These are phyloP conservation scores for Erysimum cheiranthoides DNA, from an alignment of 345 rosid genomes.

Conservation along the genomic window DNA sequence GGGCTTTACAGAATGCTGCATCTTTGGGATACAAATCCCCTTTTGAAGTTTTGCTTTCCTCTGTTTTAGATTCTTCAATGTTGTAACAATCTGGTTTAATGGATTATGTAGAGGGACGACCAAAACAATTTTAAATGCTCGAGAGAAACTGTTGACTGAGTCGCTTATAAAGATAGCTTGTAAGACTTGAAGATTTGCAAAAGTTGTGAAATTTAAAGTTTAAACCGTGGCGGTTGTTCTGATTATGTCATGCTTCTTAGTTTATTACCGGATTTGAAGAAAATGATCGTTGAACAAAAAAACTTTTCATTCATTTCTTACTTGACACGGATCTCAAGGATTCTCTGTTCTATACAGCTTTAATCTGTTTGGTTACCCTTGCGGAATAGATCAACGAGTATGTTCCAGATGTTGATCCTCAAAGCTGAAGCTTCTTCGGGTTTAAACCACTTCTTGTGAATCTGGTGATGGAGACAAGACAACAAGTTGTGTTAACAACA, in stretches of 20 bases:
- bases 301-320: not conserved
- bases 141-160: not conserved
- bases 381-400: slow-evolving; percentile 59
- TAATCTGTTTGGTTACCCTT: slow-evolving; percentile 36
- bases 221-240: not conserved
- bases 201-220: slow-evolving; percentile 11
- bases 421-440: slow-evolving; percentile 81
- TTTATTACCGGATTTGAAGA: not conserved
- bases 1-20: slow-evolving; percentile 35
- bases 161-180: slow-evolving; percentile 4
- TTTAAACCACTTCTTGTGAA: slow-evolving; percentile 86
- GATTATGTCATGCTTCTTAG: not conserved
- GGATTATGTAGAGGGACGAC: slow-evolving; percentile 32
- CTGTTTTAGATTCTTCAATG: slow-evolving; percentile 24
- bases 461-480: slow-evolving; percentile 49
- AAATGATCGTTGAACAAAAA: not conserved
- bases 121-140: slow-evolving; percentile 32
- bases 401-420: slow-evolving; percentile 65
- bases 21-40: slow-evolving; percentile 34
- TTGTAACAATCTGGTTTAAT: slow-evolving; percentile 34
- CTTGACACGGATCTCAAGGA: not conserved
- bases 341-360: slow-evolving; percentile 10
- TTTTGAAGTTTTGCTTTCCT: slow-evolving; percentile 12
- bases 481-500: slow-evolving; percentile 13
- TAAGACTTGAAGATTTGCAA: not conserved